phyloP scores from a whole-genome alignment of 768 basidiomycete species.

The Infundibulicybe gibba region DNA sequence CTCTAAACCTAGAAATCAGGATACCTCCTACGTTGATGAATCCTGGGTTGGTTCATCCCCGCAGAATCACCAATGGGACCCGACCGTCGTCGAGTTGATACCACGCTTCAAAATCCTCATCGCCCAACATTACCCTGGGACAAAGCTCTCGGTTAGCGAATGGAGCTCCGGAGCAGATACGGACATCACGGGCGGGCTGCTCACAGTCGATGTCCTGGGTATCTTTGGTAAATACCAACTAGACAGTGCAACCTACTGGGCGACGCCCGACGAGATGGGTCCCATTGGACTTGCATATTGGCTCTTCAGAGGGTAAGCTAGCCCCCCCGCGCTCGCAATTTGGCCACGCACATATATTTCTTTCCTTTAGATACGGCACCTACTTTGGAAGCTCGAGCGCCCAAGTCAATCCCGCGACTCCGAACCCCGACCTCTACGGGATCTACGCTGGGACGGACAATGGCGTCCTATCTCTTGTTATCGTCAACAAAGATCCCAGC shows the following conservation, averaged over 20 bases:
- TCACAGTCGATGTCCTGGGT: constrained; percentile 48
- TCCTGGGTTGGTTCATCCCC: constrained; percentile 44
- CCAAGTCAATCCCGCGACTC: constrained; percentile 38
- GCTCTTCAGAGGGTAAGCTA: constrained; percentile 47
- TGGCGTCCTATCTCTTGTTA: constrained; percentile 38
- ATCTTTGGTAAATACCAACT: constrained; percentile 47
- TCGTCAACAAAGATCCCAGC: constrained; percentile 48
- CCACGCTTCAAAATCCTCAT: constrained; percentile 50
- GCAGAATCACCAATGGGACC: constrained; percentile 46
- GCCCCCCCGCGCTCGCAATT: neutral
- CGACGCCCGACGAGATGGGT: constrained; percentile 38
- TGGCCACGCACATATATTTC: neutral
- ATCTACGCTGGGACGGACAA: constrained; percentile 42
- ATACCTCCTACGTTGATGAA: constrained; percentile 48
- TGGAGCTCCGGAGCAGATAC: constrained; percentile 45
- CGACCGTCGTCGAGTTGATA: constrained; percentile 38
- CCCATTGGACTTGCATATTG: constrained; percentile 54
- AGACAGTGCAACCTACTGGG: constrained; percentile 54
- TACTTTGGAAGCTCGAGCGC: constrained; percentile 41
- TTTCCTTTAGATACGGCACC: constrained; percentile 33
- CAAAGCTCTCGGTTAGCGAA: constrained; percentile 51
- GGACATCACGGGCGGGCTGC: constrained; percentile 50
- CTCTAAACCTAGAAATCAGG: constrained; percentile 17
- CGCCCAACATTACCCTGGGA: constrained; percentile 46
- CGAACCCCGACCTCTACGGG: constrained; percentile 37